These are phyloP conservation scores for Collybia sordida DNA, from an alignment of 768 basidiomycete genomes.

Conservation along the genomic window DNA sequence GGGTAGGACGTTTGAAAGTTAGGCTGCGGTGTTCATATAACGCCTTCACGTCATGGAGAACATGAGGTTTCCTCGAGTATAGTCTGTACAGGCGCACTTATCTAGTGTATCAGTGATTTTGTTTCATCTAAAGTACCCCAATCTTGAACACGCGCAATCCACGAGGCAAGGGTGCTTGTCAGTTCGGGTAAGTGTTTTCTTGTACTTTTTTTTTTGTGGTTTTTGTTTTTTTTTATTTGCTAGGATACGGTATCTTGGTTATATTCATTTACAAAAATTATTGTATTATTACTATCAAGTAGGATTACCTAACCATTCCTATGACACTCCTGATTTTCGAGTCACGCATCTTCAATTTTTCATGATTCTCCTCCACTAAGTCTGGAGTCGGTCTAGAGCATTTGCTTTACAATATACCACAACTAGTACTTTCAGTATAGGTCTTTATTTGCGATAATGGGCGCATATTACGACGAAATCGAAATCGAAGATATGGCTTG, in stretches of 20 bases:
- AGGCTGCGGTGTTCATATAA: too few relatives aligned
- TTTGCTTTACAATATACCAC: conserved; percentile 5
- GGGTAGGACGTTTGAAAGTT: too few relatives aligned
- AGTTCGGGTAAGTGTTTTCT: background rate
- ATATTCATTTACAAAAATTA: background rate
- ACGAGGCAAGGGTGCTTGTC: background rate
- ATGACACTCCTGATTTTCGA: conserved; percentile 7
- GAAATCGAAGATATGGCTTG: conserved; percentile 97
- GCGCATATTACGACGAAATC: conserved; percentile 92
- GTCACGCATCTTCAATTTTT: conserved; percentile 16
- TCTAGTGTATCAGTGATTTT: too few relatives aligned
- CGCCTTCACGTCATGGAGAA: too few relatives aligned
- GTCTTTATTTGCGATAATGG: conserved; percentile 44
- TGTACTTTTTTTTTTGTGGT: too few relatives aligned
- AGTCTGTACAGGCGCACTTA: too few relatives aligned
- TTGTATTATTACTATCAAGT: background rate
- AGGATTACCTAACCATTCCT: background rate
- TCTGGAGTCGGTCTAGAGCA: background rate
- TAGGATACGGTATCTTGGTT: background rate
- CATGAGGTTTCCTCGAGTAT: too few relatives aligned
- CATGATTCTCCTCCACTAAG: conserved; percentile 10
- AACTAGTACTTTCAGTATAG: conserved; percentile 1
- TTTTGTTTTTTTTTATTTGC: too few relatives aligned
- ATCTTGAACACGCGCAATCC: background rate
- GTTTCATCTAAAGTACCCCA: too few relatives aligned